Conservation (phyloP, 169 alveolate species). For the Miamiensis avidus region DNA sequence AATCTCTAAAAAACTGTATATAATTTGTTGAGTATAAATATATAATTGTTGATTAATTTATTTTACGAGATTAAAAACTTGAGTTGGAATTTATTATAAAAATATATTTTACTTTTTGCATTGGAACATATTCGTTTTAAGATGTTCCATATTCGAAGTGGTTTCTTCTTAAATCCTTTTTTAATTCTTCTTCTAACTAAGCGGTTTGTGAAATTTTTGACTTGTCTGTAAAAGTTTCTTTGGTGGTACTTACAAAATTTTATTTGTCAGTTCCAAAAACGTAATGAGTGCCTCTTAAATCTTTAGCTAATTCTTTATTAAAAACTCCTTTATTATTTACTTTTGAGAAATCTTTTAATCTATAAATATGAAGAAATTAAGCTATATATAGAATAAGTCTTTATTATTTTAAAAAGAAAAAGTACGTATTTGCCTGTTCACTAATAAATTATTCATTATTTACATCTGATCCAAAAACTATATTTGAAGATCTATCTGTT, state of each 20-base stretch:
- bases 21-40: too few relatives aligned
- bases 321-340: background rate
- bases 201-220: slow-evolving; percentile 3
- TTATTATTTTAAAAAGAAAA: too few relatives aligned
- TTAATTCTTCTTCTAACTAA: slow-evolving; percentile 23
- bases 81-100: too few relatives aligned
- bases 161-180: slow-evolving; percentile 37
- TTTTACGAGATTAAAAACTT: background rate
- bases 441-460: slow-evolving; percentile 11
- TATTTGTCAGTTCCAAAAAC: slow-evolving; percentile 31
- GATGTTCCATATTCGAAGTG: slow-evolving; percentile 43
- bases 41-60: slow-evolving; percentile 7
- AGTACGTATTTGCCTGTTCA: too few relatives aligned
- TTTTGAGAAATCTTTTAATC: background rate
- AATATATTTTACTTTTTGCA: background rate
- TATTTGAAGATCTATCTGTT: slow-evolving; percentile 26
- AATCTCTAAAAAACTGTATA: too few relatives aligned
- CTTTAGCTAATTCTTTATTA: slow-evolving; percentile 17
- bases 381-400: background rate
- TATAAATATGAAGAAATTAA: slow-evolving; percentile 8
- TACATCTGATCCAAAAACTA: slow-evolving; percentile 24
- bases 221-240: slow-evolving; percentile 18
- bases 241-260: slow-evolving; percentile 8
- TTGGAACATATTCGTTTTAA: background rate
- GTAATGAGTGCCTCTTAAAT: slow-evolving; percentile 45